Evolutionary conservation across 73 alveolate genomes (phyloP).

Genomic region (Tetrahymena thermophila): DNA sequence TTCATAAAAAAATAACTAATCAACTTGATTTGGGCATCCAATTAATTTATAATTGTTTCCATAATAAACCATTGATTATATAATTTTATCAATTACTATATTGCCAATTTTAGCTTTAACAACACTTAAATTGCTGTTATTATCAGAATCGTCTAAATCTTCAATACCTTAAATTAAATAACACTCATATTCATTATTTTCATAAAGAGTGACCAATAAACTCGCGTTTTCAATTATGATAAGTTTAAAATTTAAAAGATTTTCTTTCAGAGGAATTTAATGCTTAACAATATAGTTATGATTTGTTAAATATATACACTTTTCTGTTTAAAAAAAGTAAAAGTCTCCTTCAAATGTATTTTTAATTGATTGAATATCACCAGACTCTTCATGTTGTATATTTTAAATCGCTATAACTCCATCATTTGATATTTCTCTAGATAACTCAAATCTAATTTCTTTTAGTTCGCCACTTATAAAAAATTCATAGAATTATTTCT

Average conservation of each 20-base stretch:
- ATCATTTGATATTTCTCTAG: neutral
- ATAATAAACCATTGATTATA: neutral
- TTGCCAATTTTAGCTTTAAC: neutral
- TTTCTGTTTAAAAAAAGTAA: neutral
- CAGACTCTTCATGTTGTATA: neutral
- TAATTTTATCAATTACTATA: neutral
- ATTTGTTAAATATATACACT: neutral
- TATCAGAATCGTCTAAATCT: neutral
- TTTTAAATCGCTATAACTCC: neutral
- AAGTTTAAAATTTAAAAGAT: neutral
- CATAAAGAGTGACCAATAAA: no score
- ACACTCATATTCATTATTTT: neutral
- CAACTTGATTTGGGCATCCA: neutral
- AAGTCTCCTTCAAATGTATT: neutral
- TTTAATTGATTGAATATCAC: neutral
- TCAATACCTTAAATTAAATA: neutral
- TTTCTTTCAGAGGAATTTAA: neutral
- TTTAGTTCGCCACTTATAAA: neutral
- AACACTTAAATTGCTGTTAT: neutral
- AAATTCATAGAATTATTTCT: neutral
- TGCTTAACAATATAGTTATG: neutral
- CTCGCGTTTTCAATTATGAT: neutral
- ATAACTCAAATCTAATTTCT: neutral
- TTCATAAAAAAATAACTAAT: neutral
- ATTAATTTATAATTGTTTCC: neutral